A percentile compares a stretch with the other conserved stretches of the same genome.
Evolutionary conservation across 2,329 filamentous ascomycete genomes (phyloP).

Genomic region (Stagonosporopsis chrysanthemi): DNA sequence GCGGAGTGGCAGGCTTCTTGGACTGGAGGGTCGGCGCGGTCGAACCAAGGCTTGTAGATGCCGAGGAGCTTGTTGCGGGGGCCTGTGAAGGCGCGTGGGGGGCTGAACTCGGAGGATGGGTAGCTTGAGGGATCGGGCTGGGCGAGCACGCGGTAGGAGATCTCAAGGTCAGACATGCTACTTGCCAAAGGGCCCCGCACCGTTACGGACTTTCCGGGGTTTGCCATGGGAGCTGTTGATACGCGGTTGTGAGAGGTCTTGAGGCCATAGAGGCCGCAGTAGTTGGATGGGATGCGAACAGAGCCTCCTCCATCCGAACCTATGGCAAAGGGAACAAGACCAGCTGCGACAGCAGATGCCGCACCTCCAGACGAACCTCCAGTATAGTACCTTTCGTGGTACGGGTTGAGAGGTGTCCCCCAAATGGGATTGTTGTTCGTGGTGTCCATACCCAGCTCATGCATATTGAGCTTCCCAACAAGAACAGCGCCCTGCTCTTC

Average conservation of each 20-base stretch:
- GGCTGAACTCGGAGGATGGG: constrained; percentile 68
- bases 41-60: constrained; percentile 73
- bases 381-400: constrained; percentile 78
- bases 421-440: constrained; percentile 81
- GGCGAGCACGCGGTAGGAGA: constrained; percentile 83
- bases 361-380: constrained; percentile 83
- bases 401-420: constrained; percentile 79
- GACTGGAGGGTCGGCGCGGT: constrained; percentile 71
- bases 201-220: constrained; percentile 67
- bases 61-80: constrained; percentile 68
- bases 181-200: constrained; percentile 79
- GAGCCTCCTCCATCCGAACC: constrained; percentile 78
- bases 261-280: constrained; percentile 82
- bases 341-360: constrained; percentile 72
- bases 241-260: constrained; percentile 80
- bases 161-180: constrained; percentile 77
- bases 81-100: constrained; percentile 56
- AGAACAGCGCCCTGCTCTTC: constrained; percentile 78
- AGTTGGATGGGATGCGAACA: constrained; percentile 75
- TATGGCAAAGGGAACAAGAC: constrained; percentile 76
- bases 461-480: constrained; percentile 80
- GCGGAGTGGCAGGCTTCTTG: constrained; percentile 67
- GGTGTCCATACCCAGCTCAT: constrained; percentile 80
- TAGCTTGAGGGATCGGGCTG: constrained; percentile 71
- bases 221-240: constrained; percentile 64